Evolutionary conservation across 331 rosid genomes (phyloP), one percentile per base, ranked within the genome.

Genomic region (Malus hybrid): DNA sequence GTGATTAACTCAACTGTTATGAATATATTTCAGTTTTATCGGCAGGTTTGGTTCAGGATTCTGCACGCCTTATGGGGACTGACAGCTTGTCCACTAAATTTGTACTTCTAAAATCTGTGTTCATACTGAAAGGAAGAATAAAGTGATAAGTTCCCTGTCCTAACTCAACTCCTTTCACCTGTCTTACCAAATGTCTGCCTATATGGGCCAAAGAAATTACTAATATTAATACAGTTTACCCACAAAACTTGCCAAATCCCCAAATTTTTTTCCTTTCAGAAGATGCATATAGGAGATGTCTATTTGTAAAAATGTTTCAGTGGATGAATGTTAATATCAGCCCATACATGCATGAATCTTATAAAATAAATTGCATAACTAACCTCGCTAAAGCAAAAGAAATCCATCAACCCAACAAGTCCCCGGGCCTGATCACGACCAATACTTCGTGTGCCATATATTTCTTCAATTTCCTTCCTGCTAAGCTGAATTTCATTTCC

Each of bases 301-400:
- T 33, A 6, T 12, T 10, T 20, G 32, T 7, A 52, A 1, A 46
- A 39, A 28, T 44, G 72, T 28, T 20, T 22, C 16, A 12, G 7
- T 70, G 76, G 39, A 70, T 5, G 46, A 50, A 32, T 33, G 60
- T 46, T 44, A 5, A 26, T 16, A 63, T 10, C 7, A 46, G 66
- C 73, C 26, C 33, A 15, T 18, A 3, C 10, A 24, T 7, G 46
- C 57, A 64, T 71, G 36, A 56, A 12, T 32, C 58, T 44, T 32
- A 6, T 68, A 19, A 1, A 24, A 6, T 28, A 2, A 50, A 16
- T 30, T 10, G 33, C 13, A 39, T 74, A 72, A 85, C 91, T 60
- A 52, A 91, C 98, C 97, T 94, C 98, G 73, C 96, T 94, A 78
- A 94, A 91, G 87, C 98, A 94, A 83, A 94, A 94, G 83, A 94